Conservation (phyloP, 192 early-diverging fungal species). For the Backusella psychrophila region DNA sequence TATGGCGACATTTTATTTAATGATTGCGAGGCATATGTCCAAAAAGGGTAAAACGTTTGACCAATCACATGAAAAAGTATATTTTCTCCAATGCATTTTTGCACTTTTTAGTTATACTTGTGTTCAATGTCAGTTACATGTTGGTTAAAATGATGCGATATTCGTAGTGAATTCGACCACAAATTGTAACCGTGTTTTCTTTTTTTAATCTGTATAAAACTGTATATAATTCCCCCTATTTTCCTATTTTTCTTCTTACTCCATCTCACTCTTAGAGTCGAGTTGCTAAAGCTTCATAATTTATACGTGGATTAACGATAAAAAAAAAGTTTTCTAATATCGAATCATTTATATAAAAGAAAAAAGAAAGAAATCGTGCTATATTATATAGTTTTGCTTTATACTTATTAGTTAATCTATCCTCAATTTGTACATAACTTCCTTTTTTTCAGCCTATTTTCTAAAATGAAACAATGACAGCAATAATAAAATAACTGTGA, state of each 20-base stretch:
- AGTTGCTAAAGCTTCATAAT: background rate
- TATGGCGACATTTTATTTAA: slow-evolving; percentile 20
- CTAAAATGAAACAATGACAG: background rate
- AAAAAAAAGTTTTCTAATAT: background rate
- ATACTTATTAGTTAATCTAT: background rate
- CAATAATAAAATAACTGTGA: background rate
- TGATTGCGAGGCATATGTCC: slow-evolving; percentile 15
- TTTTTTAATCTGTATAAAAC: background rate
- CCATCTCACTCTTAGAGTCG: background rate
- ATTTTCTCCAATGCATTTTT: background rate
- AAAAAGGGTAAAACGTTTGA: background rate
- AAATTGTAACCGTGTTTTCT: background rate
- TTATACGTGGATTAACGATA: background rate
- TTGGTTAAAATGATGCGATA: background rate
- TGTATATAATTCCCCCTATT: background rate
- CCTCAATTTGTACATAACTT: background rate
- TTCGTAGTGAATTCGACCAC: background rate
- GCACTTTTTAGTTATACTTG: background rate
- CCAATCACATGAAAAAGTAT: background rate
- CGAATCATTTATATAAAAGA: background rate
- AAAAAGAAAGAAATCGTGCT: background rate
- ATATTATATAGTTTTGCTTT: background rate
- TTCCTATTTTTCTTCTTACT: background rate
- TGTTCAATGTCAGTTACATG: background rate
- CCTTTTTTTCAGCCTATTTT: slow-evolving; percentile 2